Evolutionary conservation across 148 eudicot genomes (phyloP).

Genomic region (Camellia granthamiana): DNA sequence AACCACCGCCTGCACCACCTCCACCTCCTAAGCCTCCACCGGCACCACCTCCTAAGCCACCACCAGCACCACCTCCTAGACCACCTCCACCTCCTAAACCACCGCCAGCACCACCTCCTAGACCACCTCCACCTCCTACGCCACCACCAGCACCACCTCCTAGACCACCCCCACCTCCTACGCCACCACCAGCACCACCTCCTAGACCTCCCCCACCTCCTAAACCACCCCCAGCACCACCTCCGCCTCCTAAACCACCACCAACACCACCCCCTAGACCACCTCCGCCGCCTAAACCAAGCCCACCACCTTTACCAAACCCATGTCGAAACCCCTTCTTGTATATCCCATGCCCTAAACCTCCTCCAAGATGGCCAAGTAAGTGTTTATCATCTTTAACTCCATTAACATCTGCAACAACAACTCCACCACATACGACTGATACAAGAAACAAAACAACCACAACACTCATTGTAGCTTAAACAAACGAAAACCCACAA

Average conservation of each 20-base stretch:
- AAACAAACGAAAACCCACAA: neutral
- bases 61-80: neutral
- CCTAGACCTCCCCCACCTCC: neutral
- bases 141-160: neutral
- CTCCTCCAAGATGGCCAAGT: neutral
- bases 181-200: neutral
- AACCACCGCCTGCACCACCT: neutral
- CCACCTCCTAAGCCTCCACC: neutral
- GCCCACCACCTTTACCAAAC: neutral
- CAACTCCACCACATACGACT: neutral
- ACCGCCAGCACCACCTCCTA: neutral
- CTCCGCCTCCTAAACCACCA: neutral
- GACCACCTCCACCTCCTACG: neutral
- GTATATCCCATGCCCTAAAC: constrained; percentile 1
- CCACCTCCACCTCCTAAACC: neutral
- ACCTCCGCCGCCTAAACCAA: neutral
- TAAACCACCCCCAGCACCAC: neutral
- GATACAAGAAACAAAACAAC: neutral
- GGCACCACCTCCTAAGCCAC: neutral
- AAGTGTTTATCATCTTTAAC: constrained; percentile 21
- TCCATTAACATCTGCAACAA: neutral
- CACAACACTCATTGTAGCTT: constrained; percentile 9
- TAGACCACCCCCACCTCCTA: neutral
- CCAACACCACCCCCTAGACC: neutral
- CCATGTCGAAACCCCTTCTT: neutral